phyloP scores from a whole-genome alignment of 495 filamentous ascomycete species.

The Lophiotrema nucula region DNA sequence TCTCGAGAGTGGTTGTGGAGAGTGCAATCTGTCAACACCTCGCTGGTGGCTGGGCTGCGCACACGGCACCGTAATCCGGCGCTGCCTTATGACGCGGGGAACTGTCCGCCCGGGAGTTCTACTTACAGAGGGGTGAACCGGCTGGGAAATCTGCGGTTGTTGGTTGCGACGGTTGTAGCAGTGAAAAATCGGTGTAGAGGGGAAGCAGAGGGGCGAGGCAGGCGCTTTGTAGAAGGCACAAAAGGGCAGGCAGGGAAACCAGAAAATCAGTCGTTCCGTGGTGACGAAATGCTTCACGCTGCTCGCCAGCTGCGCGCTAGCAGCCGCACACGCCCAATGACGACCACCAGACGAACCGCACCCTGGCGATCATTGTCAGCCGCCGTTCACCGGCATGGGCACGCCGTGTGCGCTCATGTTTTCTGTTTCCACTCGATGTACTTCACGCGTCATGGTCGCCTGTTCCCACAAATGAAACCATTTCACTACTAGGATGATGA shows the following conservation, averaged over 20 bases:
- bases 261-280: constrained; percentile 22
- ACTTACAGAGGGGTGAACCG: constrained; percentile 9
- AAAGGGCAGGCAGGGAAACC: constrained; percentile 12
- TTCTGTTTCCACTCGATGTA: too few relatives aligned
- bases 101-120: background rate
- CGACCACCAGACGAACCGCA: background rate
- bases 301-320: constrained; percentile 5
- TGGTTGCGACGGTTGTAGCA: too few relatives aligned
- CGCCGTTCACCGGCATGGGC: too few relatives aligned
- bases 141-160: background rate
- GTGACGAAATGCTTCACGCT: constrained; percentile 34
- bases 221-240: background rate
- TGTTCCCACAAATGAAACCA: constrained; percentile 32
- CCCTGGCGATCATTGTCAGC: constrained; percentile 12
- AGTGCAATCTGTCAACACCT: constrained; percentile 14
- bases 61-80: constrained; percentile 22
- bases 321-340: constrained; percentile 13
- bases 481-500: constrained; percentile 34
- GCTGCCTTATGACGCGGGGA: constrained; percentile 8
- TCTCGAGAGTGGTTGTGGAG: background rate
- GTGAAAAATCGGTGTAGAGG: too few relatives aligned
- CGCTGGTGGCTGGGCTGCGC: constrained; percentile 27
- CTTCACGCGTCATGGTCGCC: too few relatives aligned
- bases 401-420: too few relatives aligned
- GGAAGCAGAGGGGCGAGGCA: too few relatives aligned